Evolutionary conservation across 2,329 filamentous ascomycete genomes (phyloP), one percentile per base, ranked within the genome.

Genomic region (Xylariaceae sp.): DNA sequence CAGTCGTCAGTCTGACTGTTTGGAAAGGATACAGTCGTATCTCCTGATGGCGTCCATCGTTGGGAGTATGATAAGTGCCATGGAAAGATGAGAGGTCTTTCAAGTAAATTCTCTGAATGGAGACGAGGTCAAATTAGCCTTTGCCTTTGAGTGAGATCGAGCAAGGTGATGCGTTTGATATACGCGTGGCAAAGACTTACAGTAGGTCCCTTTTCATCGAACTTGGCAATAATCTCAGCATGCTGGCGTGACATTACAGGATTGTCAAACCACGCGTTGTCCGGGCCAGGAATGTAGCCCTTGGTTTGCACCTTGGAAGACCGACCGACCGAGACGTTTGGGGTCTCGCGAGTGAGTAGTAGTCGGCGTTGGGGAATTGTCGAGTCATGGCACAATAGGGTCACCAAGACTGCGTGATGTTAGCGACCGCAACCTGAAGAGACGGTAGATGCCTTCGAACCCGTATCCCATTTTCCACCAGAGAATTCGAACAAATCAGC

Each of bases 241-340:
- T 91, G 88, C 9, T 82, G 71, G 50, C 88, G 79, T 23, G 87
- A 90, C 78, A 91, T 87, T 41, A 90, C 87, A 0, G 87, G 83
- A 58, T 83, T 88, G 64, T 89, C 82, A 60, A 90, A 88, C 79
- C 80, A 89, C 13, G 79, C 83, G 71, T 90, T 91, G 64, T 81
- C 66, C 0, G 45, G 2, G 3, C 66, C 66, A 3, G 75, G 68
- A 2, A 75, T 54, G 45, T 78, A 74, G 8, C 77, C 76, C 53
- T 81, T 81, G 47, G 68, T 69, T 0, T 71, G 51, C 18, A 74
- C 75, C 66, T 79, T 80, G 11, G 78, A 81, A 0, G 79, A 73
- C 62, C 79, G 73, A 4, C 79, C 78, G 59, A 82, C 72, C 13
- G 61, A 62, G 13, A 77, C 15, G 3, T 51, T 60, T 0, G 68